A percentile compares a stretch with the other conserved stretches of the same genome.
These are phyloP conservation scores for Microdochium nivale DNA, from an alignment of 2,329 filamentous ascomycete genomes.

Conservation along the genomic window DNA sequence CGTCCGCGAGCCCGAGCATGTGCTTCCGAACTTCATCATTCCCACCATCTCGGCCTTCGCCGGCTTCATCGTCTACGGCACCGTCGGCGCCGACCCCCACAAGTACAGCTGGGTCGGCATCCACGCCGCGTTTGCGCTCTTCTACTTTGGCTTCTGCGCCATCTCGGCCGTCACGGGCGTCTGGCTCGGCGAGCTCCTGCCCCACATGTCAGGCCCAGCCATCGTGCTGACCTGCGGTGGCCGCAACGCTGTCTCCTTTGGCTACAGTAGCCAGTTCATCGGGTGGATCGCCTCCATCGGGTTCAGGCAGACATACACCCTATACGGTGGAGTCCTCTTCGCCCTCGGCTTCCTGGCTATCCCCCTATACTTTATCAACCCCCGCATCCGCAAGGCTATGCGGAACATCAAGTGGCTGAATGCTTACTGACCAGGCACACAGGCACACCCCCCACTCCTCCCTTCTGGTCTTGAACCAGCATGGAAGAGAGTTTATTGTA, in stretches of 20 bases:
- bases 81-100: slow-evolving; percentile 3
- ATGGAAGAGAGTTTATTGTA: neutral
- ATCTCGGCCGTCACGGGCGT: slow-evolving; percentile 4
- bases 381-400: neutral
- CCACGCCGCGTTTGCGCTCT: slow-evolving; percentile 3
- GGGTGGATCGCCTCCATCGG: slow-evolving; percentile 10
- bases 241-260: slow-evolving; percentile 5
- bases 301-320: slow-evolving; percentile 3
- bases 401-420: neutral
- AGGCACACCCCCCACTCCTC: neutral
- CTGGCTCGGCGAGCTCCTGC: slow-evolving; percentile 4
- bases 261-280: slow-evolving; percentile 5
- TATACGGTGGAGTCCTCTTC: slow-evolving; percentile 5
- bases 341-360: slow-evolving; percentile 4
- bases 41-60: slow-evolving; percentile 4
- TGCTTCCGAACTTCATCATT: slow-evolving; percentile 3
- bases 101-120: slow-evolving; percentile 7
- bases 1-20: neutral
- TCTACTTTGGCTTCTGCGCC: slow-evolving; percentile 4
- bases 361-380: slow-evolving; percentile 1
- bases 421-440: neutral
- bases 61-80: slow-evolving; percentile 5
- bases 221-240: neutral
- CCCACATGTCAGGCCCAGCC: neutral
- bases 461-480: neutral